Conservation (phyloP, 352 stramenopile species). For the Phytophthora sp. region DNA sequence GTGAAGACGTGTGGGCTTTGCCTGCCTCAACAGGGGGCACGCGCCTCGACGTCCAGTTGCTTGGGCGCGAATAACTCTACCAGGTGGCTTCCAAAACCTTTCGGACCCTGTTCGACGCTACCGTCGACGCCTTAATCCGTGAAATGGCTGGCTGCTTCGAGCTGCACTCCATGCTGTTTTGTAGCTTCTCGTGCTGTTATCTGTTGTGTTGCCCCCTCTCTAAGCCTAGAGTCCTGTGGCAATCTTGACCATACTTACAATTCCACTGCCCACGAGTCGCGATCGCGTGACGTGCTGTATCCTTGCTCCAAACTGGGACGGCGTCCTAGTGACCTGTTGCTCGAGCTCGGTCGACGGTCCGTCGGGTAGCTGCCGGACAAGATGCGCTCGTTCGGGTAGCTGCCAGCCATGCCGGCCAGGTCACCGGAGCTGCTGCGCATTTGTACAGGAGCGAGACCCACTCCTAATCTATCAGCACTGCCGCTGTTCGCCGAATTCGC, state of each 20-base stretch:
- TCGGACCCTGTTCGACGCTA: constrained; percentile 30
- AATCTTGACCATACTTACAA: constrained; percentile 29
- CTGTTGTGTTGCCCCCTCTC: not conserved
- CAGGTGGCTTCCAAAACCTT: no score
- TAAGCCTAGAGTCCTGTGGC: constrained; percentile 4
- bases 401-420: constrained; percentile 28
- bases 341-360: constrained; percentile 30
- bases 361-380: constrained; percentile 31
- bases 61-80: constrained; percentile 23
- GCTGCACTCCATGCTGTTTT: not conserved
- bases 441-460: constrained; percentile 34
- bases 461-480: constrained; percentile 34
- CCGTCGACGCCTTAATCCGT: constrained; percentile 28
- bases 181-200: not conserved
- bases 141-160: not conserved
- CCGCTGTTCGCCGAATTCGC: constrained; percentile 33
- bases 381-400: constrained; percentile 33
- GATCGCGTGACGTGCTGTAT: constrained; percentile 32
- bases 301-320: constrained; percentile 34
- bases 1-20: not conserved
- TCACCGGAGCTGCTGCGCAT: constrained; percentile 36
- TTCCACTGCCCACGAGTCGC: constrained; percentile 38
- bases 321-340: constrained; percentile 31
- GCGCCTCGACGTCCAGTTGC: constrained; percentile 1
- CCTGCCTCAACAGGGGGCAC: constrained; percentile 5